These are phyloP conservation scores for Euphorbia pulcherrima DNA, from an alignment of 345 rosid species.

Conservation along the genomic window DNA sequence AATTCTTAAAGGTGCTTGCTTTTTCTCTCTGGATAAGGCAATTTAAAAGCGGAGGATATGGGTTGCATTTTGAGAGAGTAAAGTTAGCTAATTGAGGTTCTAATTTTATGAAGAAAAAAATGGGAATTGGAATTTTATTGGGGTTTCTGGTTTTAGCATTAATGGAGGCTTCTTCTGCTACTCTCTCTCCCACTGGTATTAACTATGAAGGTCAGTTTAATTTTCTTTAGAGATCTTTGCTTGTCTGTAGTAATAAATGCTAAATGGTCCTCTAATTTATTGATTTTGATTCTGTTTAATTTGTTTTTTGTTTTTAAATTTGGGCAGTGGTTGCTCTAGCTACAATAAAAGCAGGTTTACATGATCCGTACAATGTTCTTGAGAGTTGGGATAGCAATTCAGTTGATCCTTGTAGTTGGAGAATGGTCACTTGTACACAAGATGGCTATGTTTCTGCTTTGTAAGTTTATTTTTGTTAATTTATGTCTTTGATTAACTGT, in stretches of 20 bases:
- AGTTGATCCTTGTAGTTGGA: conserved; percentile 99
- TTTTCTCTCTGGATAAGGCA: conserved; percentile 25
- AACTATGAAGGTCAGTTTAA: conserved; percentile 89
- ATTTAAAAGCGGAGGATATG: conserved; percentile 23
- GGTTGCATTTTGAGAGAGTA: conserved; percentile 19
- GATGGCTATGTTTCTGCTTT: conserved; percentile 84
- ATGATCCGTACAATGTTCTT: conserved; percentile 84
- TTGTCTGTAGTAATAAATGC: background rate
- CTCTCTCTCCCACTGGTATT: conserved; percentile 91
- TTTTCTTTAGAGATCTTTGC: conserved; percentile 13
- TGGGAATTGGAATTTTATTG: conserved; percentile 40
- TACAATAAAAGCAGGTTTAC: conserved; percentile 70
- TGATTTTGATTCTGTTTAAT: background rate
- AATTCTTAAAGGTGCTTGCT: conserved; percentile 27
- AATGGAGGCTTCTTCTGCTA: conserved; percentile 60
- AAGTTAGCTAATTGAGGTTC: conserved; percentile 6
- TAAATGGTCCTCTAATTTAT: background rate
- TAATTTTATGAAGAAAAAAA: conserved; percentile 17
- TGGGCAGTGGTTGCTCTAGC: conserved; percentile 88
- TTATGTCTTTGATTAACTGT: background rate
- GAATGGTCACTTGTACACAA: conserved; percentile 81
- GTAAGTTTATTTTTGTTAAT: conserved; percentile 44
- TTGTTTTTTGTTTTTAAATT: conserved; percentile 14
- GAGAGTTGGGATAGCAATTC: conserved; percentile 95
- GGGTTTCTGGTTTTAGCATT: conserved; percentile 59